phyloP scores from a whole-genome alignment of 2,329 filamentous ascomycete genomes.

The Colletotrichum filicis region DNA sequence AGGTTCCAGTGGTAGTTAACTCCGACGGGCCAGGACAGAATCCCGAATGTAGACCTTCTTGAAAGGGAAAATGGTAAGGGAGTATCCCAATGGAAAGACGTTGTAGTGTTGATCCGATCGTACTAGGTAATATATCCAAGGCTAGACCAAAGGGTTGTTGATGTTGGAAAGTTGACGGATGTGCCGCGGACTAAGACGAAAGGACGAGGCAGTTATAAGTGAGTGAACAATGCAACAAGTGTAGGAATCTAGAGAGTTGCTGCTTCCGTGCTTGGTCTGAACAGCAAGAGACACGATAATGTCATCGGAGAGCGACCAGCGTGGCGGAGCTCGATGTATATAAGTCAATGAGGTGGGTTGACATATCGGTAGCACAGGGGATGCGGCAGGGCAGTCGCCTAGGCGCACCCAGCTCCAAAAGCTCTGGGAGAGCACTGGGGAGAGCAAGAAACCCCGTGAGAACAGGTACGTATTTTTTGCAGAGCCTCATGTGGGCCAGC shows the following conservation, averaged over 20 bases:
- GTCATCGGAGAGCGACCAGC: constrained; percentile 4
- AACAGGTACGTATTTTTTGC: constrained; percentile 18
- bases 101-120: not conserved
- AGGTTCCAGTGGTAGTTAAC: not conserved
- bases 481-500: constrained; percentile 21
- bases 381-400: constrained; percentile 13
- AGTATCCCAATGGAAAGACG: not conserved
- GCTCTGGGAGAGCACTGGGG: not conserved
- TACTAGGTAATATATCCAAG: not conserved
- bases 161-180: not conserved
- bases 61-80: not conserved
- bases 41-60: not conserved
- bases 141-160: not conserved
- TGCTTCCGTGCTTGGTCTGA: not conserved
- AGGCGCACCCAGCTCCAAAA: constrained; percentile 1
- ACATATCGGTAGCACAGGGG: not conserved
- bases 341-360: constrained; percentile 13
- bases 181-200: not conserved
- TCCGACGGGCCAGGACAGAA: not conserved
- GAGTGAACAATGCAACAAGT: not conserved
- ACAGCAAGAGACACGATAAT: not conserved
- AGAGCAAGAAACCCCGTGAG: constrained; percentile 1
- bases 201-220: constrained; percentile 14
- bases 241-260: not conserved
- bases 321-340: constrained; percentile 25